A percentile compares a stretch with the other conserved stretches of the same genome.
phyloP scores from a whole-genome alignment of 768 basidiomycete genomes.

The Astraeus odoratus region DNA sequence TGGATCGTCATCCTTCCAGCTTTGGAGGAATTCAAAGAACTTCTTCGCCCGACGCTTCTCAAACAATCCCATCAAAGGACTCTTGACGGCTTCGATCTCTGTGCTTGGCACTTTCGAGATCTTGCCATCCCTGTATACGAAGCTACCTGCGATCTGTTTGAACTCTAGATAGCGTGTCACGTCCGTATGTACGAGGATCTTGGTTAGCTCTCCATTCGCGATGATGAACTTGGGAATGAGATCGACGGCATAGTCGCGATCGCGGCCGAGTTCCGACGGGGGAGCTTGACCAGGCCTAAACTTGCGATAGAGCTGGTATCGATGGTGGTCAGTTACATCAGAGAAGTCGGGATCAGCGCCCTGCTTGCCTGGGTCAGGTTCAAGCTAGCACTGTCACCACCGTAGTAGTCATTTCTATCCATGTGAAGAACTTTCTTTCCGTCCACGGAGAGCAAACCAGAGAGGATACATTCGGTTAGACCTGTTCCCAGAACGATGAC shows the following conservation, averaged over 20 bases:
- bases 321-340: conserved; percentile 16
- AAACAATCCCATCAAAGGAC: conserved; percentile 97
- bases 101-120: conserved; percentile 98
- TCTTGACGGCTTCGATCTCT: conserved; percentile 93
- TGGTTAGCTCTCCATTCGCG: conserved; percentile 93
- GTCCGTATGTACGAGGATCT: conserved; percentile 98
- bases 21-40: conserved; percentile 96
- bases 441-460: conserved; percentile 96
- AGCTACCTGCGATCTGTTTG: conserved; percentile 99
- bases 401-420: conserved; percentile 98
- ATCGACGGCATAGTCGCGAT: conserved; percentile 97
- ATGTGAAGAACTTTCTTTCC: conserved; percentile 99
- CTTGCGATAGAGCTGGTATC: conserved; percentile 82
- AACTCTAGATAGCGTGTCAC: conserved; percentile 98
- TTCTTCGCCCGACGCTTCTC: conserved; percentile 98
- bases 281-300: conserved; percentile 75
- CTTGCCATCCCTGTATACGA: conserved; percentile 92
- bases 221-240: conserved; percentile 99
- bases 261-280: conserved; percentile 84
- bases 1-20: conserved; percentile 94
- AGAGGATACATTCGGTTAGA: conserved; percentile 96
- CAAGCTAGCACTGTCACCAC: conserved; percentile 93
- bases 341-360: conserved; percentile 3
- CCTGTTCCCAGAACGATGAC: conserved; percentile 94
- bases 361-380: conserved; percentile 87